A percentile compares a stretch with the other conserved stretches of the same genome.
Evolutionary conservation across 2,329 filamentous ascomycete species (phyloP).

Genomic region (Cercospora citrullina): DNA sequence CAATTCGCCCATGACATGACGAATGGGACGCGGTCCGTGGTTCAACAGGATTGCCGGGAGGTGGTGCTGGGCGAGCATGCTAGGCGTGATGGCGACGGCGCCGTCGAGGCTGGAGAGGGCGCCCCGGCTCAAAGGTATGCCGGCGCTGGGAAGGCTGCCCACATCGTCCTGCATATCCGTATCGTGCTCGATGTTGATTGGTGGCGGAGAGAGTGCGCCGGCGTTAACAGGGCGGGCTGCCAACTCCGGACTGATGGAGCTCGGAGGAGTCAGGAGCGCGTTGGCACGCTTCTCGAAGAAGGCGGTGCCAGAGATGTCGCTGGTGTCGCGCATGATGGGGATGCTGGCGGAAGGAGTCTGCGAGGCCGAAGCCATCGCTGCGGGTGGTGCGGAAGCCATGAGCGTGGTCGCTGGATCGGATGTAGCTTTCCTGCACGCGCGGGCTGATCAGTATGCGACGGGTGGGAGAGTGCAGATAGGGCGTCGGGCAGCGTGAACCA

Average conservation of each 20-base stretch:
- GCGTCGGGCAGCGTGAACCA: slow-evolving; percentile 10
- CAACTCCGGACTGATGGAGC: slow-evolving; percentile 88
- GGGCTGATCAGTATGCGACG: slow-evolving; percentile 31
- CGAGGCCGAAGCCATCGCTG: slow-evolving; percentile 39
- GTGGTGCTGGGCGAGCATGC: slow-evolving; percentile 83
- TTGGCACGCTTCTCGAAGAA: slow-evolving; percentile 35
- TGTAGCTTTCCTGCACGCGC: slow-evolving; percentile 39
- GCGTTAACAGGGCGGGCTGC: slow-evolving; percentile 77
- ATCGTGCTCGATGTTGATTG: slow-evolving; percentile 72
- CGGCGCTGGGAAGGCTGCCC: slow-evolving; percentile 36
- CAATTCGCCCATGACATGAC: slow-evolving; percentile 91
- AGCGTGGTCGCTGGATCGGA: slow-evolving; percentile 24
- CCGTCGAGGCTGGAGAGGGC: slow-evolving; percentile 64
- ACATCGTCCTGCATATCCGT: slow-evolving; percentile 67
- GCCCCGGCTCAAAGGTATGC: slow-evolving; percentile 49
- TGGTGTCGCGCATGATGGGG: slow-evolving; percentile 30
- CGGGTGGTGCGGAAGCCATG: slow-evolving; percentile 38
- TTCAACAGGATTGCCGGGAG: slow-evolving; percentile 86
- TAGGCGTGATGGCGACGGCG: slow-evolving; percentile 77
- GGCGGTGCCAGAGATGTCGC: slow-evolving; percentile 32
- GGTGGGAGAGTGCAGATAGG: slow-evolving; percentile 20
- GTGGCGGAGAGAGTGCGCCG: slow-evolving; percentile 44
- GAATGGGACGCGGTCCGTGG: slow-evolving; percentile 88
- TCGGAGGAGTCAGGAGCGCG: slow-evolving; percentile 83
- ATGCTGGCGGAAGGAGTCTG: slow-evolving; percentile 35